These are phyloP conservation scores for Hypoxylon sp. DNA, from an alignment of 2,329 filamentous ascomycete species.

Conservation along the genomic window DNA sequence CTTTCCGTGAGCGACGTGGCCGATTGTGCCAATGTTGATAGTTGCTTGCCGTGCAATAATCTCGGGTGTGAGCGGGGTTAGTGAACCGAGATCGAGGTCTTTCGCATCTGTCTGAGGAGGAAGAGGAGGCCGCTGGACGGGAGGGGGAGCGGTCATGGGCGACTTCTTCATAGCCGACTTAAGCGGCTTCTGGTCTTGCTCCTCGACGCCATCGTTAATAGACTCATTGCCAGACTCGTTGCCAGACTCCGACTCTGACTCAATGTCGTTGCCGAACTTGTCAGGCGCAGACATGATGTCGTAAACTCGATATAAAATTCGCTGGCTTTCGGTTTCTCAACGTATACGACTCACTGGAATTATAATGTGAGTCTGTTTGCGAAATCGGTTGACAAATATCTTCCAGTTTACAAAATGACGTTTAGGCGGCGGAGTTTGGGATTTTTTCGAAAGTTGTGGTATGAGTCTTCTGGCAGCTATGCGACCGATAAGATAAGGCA, in stretches of 20 bases:
- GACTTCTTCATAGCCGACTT: slow-evolving; percentile 92
- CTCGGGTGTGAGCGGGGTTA: slow-evolving; percentile 91
- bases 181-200: slow-evolving; percentile 74
- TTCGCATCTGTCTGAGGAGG: slow-evolving; percentile 95
- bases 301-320: slow-evolving; percentile 5
- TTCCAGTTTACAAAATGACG: slow-evolving; percentile 36
- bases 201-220: slow-evolving; percentile 70
- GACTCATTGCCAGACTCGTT: slow-evolving; percentile 71
- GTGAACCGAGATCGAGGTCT: slow-evolving; percentile 83
- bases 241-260: slow-evolving; percentile 77
- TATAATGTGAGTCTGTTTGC: not conserved
- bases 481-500: slow-evolving; percentile 47
- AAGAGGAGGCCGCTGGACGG: slow-evolving; percentile 67
- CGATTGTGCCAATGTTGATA: slow-evolving; percentile 99
- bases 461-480: slow-evolving; percentile 43
- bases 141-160: slow-evolving; percentile 69
- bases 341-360: not conserved
- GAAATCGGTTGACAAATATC: slow-evolving; percentile 1
- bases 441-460: slow-evolving; percentile 48
- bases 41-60: slow-evolving; percentile 98
- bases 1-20: slow-evolving; percentile 98
- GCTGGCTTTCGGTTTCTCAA: not conserved
- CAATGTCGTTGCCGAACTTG: slow-evolving; percentile 79
- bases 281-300: slow-evolving; percentile 71
- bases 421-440: slow-evolving; percentile 42